Percentiles rank a stretch among this genome's conserved stretches.
Evolutionary conservation across 2,329 filamentous ascomycete species (phyloP).

Genomic region (Xylariaceae sp.): DNA sequence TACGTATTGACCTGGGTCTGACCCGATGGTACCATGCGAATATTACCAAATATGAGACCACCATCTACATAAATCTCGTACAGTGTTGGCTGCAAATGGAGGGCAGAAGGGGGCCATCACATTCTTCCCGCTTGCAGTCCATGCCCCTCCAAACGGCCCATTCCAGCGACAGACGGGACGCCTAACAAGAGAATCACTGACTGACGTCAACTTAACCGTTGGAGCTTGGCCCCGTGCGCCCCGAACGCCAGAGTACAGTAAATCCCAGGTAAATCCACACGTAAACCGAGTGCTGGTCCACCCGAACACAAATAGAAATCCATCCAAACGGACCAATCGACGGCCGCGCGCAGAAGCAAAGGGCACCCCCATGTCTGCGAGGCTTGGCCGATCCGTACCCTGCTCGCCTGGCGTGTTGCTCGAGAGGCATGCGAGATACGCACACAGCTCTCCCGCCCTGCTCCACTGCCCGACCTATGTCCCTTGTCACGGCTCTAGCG

Average conservation of each 20-base stretch:
- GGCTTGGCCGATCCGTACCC: constrained; percentile 14
- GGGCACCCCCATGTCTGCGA: constrained; percentile 8
- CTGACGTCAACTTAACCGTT: constrained; percentile 16
- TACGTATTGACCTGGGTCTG: too few relatives aligned
- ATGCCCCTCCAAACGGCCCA: neutral
- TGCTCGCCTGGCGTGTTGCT: too few relatives aligned
- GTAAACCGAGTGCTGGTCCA: constrained; percentile 9
- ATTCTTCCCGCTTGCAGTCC: neutral
- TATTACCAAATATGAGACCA: neutral
- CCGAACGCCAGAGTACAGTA: neutral
- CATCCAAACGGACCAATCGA: neutral
- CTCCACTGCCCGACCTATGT: constrained; percentile 14
- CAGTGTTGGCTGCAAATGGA: neutral
- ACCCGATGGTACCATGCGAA: too few relatives aligned
- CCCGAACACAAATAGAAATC: constrained; percentile 12
- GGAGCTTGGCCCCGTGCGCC: constrained; percentile 3
- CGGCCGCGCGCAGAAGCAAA: neutral
- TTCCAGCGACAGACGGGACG: too few relatives aligned
- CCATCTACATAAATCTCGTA: neutral
- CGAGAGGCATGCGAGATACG: neutral
- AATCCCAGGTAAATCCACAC: constrained; percentile 1
- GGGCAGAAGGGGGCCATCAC: constrained; percentile 1
- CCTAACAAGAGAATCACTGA: neutral
- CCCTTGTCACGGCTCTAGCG: constrained; percentile 17
- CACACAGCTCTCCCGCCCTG: constrained; percentile 17